Evolutionary conservation across 2,329 filamentous ascomycete species (phyloP).

Genomic region (Phialocephala subalpina): DNA sequence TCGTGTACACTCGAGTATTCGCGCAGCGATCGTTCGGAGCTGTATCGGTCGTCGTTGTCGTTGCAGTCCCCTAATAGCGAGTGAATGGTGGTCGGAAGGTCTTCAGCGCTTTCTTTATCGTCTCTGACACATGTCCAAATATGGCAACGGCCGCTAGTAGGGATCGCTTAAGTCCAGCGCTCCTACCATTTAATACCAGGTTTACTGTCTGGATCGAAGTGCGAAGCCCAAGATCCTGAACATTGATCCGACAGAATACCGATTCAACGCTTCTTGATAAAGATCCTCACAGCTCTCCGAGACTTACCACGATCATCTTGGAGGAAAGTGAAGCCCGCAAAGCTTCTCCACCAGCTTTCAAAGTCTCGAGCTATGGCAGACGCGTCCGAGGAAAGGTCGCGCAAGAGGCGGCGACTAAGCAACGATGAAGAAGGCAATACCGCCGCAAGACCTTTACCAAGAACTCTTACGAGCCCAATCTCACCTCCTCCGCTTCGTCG

Average conservation of each 20-base stretch:
- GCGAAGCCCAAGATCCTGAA: too few relatives aligned
- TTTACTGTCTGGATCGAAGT: too few relatives aligned
- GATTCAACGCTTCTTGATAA: background rate
- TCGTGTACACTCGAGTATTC: conserved; percentile 16
- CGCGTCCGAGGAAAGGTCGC: conserved; percentile 31
- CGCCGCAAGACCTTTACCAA: conserved; percentile 21
- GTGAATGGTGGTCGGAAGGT: conserved; percentile 13
- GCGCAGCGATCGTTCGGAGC: conserved; percentile 11
- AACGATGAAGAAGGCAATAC: conserved; percentile 19
- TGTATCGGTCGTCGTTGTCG: conserved; percentile 21
- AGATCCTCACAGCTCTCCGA: background rate
- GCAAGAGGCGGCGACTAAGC: conserved; percentile 38
- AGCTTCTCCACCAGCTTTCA: background rate
- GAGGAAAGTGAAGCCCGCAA: background rate
- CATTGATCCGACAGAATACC: too few relatives aligned
- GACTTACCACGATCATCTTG: background rate
- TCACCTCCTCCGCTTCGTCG: conserved; percentile 42
- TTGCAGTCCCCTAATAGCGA: conserved; percentile 21
- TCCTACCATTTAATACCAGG: too few relatives aligned
- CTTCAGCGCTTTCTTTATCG: conserved; percentile 18
- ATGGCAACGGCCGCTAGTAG: conserved; percentile 24
- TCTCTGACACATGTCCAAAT: conserved; percentile 23
- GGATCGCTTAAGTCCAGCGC: conserved; percentile 7
- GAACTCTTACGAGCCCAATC: conserved; percentile 35
- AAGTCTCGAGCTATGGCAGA: conserved; percentile 32